phyloP scores from a whole-genome alignment of 164 flowering plant genomes.

The Dillenia turbinata region DNA sequence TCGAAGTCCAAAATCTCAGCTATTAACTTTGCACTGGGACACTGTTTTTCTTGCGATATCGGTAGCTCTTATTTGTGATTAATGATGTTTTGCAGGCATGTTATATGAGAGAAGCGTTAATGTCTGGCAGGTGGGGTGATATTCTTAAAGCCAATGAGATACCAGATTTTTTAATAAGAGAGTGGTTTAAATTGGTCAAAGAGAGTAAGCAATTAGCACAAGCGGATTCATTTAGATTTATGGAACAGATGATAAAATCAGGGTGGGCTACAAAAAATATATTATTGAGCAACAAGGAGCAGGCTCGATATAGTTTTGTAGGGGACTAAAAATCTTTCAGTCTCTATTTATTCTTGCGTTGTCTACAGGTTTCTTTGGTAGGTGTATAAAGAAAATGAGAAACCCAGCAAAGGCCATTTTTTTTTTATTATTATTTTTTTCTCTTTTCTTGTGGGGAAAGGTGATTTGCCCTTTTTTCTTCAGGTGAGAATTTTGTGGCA shows the following conservation, averaged over 20 bases:
- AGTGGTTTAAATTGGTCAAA: slow-evolving; percentile 45
- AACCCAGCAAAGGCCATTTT: too few species aligned
- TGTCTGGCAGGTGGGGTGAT: slow-evolving; percentile 19
- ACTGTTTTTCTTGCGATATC: too few species aligned
- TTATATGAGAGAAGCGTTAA: slow-evolving; percentile 47
- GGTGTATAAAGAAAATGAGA: too few species aligned
- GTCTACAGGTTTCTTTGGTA: too few species aligned
- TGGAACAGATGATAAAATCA: slow-evolving; percentile 32
- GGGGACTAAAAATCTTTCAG: slow-evolving; percentile 13
- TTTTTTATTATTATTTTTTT: too few species aligned
- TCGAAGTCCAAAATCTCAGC: too few species aligned
- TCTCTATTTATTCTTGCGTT: too few species aligned
- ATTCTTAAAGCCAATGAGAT: slow-evolving; percentile 13
- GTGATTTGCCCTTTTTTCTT: too few species aligned
- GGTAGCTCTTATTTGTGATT: too few species aligned
- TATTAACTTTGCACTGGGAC: not conserved
- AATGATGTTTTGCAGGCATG: slow-evolving; percentile 42
- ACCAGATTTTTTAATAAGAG: slow-evolving; percentile 18
- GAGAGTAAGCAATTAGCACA: slow-evolving; percentile 41
- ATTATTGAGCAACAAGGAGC: slow-evolving; percentile 47
- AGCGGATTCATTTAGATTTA: slow-evolving; percentile 19
- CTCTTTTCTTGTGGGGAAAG: too few species aligned
- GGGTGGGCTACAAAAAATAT: slow-evolving; percentile 57
- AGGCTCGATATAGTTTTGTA: slow-evolving; percentile 41
- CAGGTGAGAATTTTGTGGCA: too few species aligned